Evolutionary conservation across 2,329 filamentous ascomycete genomes (phyloP).

Genomic region (Aspergillus pseudoglaucus): DNA sequence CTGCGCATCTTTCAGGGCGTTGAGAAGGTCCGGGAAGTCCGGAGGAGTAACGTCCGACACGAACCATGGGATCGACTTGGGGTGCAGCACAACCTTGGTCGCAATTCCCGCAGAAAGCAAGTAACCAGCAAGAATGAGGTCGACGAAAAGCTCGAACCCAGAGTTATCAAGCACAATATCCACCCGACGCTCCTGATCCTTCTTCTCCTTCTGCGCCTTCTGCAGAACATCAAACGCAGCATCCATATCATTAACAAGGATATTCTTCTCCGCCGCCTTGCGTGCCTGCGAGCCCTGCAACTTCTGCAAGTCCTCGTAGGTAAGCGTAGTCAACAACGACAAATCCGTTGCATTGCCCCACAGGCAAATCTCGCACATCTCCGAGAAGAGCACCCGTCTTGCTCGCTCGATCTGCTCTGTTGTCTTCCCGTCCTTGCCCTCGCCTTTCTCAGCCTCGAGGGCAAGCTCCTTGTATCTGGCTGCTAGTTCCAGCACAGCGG

Average conservation of each 20-base stretch:
- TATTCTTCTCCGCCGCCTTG: slow-evolving; percentile 83
- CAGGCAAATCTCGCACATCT: slow-evolving; percentile 94
- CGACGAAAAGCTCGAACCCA: slow-evolving; percentile 94
- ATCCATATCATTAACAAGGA: slow-evolving; percentile 77
- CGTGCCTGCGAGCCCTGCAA: slow-evolving; percentile 83
- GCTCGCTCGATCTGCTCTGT: slow-evolving; percentile 54
- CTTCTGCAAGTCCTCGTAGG: slow-evolving; percentile 95
- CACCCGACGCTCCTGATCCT: slow-evolving; percentile 63
- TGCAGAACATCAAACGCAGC: slow-evolving; percentile 64
- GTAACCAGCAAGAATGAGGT: slow-evolving; percentile 86
- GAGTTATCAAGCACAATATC: slow-evolving; percentile 97
- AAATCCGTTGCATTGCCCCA: slow-evolving; percentile 97
- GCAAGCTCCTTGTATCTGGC: slow-evolving; percentile 70
- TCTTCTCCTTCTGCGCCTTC: slow-evolving; percentile 56
- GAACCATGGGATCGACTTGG: slow-evolving; percentile 96
- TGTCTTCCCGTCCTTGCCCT: slow-evolving; percentile 31
- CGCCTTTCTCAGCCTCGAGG: slow-evolving; percentile 55
- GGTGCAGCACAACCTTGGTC: slow-evolving; percentile 79
- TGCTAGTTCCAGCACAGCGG: slow-evolving; percentile 76
- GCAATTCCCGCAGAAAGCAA: slow-evolving; percentile 78
- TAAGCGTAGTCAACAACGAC: slow-evolving; percentile 79
- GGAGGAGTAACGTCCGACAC: slow-evolving; percentile 86
- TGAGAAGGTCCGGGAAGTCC: slow-evolving; percentile 79
- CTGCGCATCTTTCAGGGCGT: slow-evolving; percentile 69
- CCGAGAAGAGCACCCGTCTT: slow-evolving; percentile 72